Base-by-base conservation (phyloP, 768 basidiomycete genomes). In the Harrya chromipes region DNA sequence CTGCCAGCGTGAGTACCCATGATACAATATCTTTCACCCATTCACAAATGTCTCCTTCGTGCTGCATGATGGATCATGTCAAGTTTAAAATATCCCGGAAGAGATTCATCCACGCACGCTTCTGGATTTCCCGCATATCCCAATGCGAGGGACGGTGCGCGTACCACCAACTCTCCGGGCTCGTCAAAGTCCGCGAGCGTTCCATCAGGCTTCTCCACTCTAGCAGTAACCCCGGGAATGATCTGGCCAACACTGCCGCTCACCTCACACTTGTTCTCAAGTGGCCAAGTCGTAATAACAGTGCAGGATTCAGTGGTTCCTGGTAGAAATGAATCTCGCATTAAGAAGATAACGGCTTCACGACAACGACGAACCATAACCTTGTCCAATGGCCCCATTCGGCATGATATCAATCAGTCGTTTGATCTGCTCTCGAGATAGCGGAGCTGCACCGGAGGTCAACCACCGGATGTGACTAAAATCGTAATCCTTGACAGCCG, bases 31-130 rank as follows among this genome's bases (percentile, higher is more conserved):
- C 4, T 44, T 49, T 50, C 14, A 54, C 62, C 71, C 83, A 53
- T 83, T 70, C 6, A 79, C 63, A 57, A 85, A 86, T 2, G 84
- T 81, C 58, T 85, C 82, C 41, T 75, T 76, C 2, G 84, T 82
- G 13, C 84, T 87, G 49, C 17, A 29, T 31, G 23, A 9, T 41
- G 24, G 43, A 41, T 10, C 1, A 33, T 55, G 36, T 70, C 53
- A 58, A 33, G 6, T 19, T 26, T 1, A 9, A 21, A 17, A 9
- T 14, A 4, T 16, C 42, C n/a, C 17, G 19, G 20, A 44, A 57
- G 4, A 43, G 52, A 50, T 43, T 9, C 11, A 16, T 33, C 24
- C 10, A 71, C 82, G 45, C 61, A 86, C 84, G 85, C 85, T 57
- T 75, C 59, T 45, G 73, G 72, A 63, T 86, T 81, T 47, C 80